phyloP scores from a whole-genome alignment of 352 stramenopile genomes.

The Ochromonadaceae sp. region DNA sequence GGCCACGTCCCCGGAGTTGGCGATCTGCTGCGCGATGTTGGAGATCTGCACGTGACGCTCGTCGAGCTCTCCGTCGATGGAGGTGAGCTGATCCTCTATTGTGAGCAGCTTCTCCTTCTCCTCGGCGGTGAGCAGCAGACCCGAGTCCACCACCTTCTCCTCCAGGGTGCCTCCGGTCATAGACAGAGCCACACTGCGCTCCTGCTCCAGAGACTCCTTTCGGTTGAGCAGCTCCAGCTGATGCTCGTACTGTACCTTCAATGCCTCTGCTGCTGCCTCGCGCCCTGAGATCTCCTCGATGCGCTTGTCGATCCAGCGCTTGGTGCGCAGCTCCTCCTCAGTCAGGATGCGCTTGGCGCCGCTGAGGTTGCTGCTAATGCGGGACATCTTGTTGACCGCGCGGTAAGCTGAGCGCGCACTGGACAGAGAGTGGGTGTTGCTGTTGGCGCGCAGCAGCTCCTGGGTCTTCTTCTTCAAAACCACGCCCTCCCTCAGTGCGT shows the following conservation, averaged over 20 bases:
- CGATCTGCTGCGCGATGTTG: no score
- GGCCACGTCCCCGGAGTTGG: no score
- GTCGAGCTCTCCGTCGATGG: no score
- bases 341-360: background rate
- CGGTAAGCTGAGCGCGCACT: no score
- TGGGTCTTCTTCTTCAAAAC: background rate
- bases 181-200: background rate
- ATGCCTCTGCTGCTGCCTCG: conserved; percentile 4
- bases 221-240: conserved; percentile 4
- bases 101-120: background rate
- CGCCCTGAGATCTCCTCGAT: background rate
- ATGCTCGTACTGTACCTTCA: conserved; percentile 12
- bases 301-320: background rate
- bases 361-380: no score
- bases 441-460: background rate
- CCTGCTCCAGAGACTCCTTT: background rate
- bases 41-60: no score
- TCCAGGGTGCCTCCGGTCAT: background rate
- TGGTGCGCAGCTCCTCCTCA: conserved; percentile 1
- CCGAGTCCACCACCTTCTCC: background rate
- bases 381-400: no score
- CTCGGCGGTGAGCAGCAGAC: background rate
- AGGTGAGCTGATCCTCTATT: no score
- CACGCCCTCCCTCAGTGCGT: background rate
- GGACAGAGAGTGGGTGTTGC: background rate